These are phyloP conservation scores for Cucumis sativus DNA, from an alignment of 306 rosid genomes.

Conservation along the genomic window Cucumber_9930_V3 NC_026659.2:2668001-2668500, in stretches of 20 bases:
- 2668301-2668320: slow-evolving; percentile 74
- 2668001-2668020: slow-evolving; percentile 97
- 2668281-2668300: slow-evolving; percentile 93
- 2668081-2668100: slow-evolving; percentile 92
- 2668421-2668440: not conserved
- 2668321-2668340: slow-evolving; percentile 97
- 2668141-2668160: not conserved
- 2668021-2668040: slow-evolving; percentile 91
- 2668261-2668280: slow-evolving; percentile 96
- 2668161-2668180: slow-evolving; percentile 32
- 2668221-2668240: slow-evolving; percentile 98
- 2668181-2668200: slow-evolving; percentile 96
- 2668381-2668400: not conserved
- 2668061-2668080: slow-evolving; percentile 89
- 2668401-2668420: not conserved
- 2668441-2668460: not conserved
- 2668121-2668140: not conserved
- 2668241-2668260: slow-evolving; percentile 83
- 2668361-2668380: not conserved
- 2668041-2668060: slow-evolving; percentile 93
- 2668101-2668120: not conserved
- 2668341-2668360: slow-evolving; percentile 60
- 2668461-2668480: not conserved
- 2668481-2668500: not conserved
- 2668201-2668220: slow-evolving; percentile 99